These are phyloP conservation scores for Pythium rhizo-oryzae DNA, from an alignment of 352 stramenopile species.

Conservation along the genomic window DNA sequence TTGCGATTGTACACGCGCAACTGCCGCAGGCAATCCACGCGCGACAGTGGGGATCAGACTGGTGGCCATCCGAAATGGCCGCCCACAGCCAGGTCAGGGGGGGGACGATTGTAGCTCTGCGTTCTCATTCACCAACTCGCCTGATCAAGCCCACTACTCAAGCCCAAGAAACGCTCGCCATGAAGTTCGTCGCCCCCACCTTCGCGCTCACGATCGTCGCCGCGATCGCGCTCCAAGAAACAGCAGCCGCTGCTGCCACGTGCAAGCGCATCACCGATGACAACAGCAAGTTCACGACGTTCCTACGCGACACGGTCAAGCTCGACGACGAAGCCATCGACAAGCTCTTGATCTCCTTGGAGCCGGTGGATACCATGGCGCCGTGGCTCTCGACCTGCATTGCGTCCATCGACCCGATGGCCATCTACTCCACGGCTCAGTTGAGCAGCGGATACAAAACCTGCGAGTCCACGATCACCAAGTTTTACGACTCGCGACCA, in stretches of 20 bases:
- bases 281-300: slow-evolving; percentile 24
- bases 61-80: too few species aligned
- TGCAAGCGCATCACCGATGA: slow-evolving; percentile 30
- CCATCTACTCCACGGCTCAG: slow-evolving; percentile 21
- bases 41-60: too few species aligned
- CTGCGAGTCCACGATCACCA: slow-evolving; percentile 36
- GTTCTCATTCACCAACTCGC: too few species aligned
- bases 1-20: too few species aligned
- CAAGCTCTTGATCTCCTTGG: slow-evolving; percentile 25
- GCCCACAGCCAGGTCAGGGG: too few species aligned
- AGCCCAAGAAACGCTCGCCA: too few species aligned
- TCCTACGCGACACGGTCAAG: background rate
- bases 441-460: slow-evolving; percentile 25
- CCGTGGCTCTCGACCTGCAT: slow-evolving; percentile 50
- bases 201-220: background rate
- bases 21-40: too few species aligned
- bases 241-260: background rate
- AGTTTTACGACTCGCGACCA: slow-evolving; percentile 19
- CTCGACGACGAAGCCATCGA: slow-evolving; percentile 15
- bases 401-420: slow-evolving; percentile 36
- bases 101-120: too few species aligned
- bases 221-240: background rate
- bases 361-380: slow-evolving; percentile 28
- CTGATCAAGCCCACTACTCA: too few species aligned
- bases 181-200: too few species aligned